Percentiles rank a stretch among this genome's conserved stretches.
These are phyloP conservation scores for Scedosporium boydii DNA, from an alignment of 2,329 filamentous ascomycete genomes.

Conservation along the genomic window DNA sequence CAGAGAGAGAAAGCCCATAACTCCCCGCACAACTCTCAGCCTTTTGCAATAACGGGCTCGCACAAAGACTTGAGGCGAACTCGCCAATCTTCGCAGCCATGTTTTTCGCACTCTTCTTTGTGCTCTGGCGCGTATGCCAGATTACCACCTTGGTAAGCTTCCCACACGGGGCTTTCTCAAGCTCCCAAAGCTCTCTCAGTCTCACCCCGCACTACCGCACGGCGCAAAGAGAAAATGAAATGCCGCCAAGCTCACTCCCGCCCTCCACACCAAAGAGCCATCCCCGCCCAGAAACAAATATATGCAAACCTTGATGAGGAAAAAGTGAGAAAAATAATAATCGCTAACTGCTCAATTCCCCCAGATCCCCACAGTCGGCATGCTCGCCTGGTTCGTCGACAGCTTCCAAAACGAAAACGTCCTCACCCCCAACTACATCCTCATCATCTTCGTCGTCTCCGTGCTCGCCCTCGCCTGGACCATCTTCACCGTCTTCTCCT, in stretches of 20 bases:
- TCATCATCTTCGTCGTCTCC: slow-evolving; percentile 59
- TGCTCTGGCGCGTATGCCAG: slow-evolving; percentile 51
- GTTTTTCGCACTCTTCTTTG: slow-evolving; percentile 55
- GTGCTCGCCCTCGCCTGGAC: slow-evolving; percentile 55
- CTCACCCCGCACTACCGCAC: not conserved
- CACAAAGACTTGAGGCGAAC: not conserved
- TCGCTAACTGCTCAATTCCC: slow-evolving; percentile 6
- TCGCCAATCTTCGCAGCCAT: slow-evolving; percentile 27
- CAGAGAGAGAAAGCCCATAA: too few relatives aligned
- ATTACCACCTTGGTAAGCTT: slow-evolving; percentile 51
- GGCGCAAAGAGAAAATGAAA: too few relatives aligned
- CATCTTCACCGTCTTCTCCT: slow-evolving; percentile 55
- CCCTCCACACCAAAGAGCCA: too few relatives aligned
- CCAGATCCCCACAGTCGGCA: slow-evolving; percentile 57
- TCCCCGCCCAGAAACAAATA: not conserved
- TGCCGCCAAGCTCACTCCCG: too few relatives aligned
- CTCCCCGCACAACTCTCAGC: too few relatives aligned
- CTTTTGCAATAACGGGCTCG: not conserved
- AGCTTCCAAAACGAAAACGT: slow-evolving; percentile 45
- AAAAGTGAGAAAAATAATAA: not conserved
- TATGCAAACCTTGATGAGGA: not conserved
- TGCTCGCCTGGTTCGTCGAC: slow-evolving; percentile 58
- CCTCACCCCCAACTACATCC: slow-evolving; percentile 52
- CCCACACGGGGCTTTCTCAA: not conserved
- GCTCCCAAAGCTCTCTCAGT: not conserved